phyloP scores from a whole-genome alignment of 306 rosid species.

The Malus asiatica region DNA sequence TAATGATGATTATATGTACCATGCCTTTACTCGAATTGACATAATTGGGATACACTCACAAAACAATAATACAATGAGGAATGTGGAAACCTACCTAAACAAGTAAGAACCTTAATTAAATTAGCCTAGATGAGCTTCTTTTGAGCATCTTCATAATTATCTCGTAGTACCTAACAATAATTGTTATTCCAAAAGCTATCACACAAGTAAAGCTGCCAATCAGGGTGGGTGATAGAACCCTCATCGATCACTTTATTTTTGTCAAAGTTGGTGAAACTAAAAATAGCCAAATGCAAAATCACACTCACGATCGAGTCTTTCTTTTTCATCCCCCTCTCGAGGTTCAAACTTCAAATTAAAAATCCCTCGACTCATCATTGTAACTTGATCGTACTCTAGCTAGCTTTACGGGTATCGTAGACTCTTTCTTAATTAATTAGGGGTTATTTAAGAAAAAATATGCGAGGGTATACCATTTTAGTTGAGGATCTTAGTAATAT shows the following conservation, averaged over 20 bases:
- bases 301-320: background rate
- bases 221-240: background rate
- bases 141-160: background rate
- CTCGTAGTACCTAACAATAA: background rate
- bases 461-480: background rate
- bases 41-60: background rate
- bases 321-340: background rate
- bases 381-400: background rate
- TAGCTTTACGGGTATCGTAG: background rate
- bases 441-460: no score
- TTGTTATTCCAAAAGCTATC: background rate
- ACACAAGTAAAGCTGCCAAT: background rate
- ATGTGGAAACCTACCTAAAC: background rate
- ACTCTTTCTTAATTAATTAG: background rate
- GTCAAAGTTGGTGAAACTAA: background rate
- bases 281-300: background rate
- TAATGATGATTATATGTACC: background rate
- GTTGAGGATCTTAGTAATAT: background rate
- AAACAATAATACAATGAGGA: background rate
- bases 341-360: background rate
- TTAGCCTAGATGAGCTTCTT: background rate
- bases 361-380: background rate
- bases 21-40: background rate
- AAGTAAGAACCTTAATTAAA: background rate
- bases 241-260: background rate